Percentiles rank a stretch among this genome's conserved stretches.
phyloP scores from a whole-genome alignment of 352 stramenopile genomes.

The Globisporangium cylindrosporum region DNA sequence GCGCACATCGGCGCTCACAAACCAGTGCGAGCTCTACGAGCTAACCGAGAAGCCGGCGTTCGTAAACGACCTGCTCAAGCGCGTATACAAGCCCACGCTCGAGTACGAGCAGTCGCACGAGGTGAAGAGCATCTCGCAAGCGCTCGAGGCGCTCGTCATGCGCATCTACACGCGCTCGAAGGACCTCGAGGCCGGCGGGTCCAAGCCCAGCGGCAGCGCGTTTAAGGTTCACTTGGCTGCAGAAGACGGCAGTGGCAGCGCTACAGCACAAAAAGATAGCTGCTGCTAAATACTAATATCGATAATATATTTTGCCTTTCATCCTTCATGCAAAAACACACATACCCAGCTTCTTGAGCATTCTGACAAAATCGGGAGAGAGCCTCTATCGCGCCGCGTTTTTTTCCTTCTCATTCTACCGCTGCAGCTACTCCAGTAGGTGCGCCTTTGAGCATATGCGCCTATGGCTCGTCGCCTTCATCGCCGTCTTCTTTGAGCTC shows the following conservation, averaged over 20 bases:
- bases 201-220: conserved; percentile 39
- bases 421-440: neutral
- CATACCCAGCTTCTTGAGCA: neutral
- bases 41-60: conserved; percentile 41
- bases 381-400: neutral
- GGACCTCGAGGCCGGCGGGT: conserved; percentile 43
- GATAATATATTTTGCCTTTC: conserved; percentile 13
- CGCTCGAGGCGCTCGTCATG: conserved; percentile 60
- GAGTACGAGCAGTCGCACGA: conserved; percentile 49
- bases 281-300: conserved; percentile 39
- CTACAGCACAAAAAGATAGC: conserved; percentile 18
- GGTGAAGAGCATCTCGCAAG: conserved; percentile 46
- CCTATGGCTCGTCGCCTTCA: conserved; percentile 16
- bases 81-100: conserved; percentile 26
- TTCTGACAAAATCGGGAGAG: neutral
- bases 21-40: conserved; percentile 60
- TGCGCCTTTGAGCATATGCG: neutral
- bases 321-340: neutral
- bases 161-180: conserved; percentile 71
- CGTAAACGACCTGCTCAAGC: conserved; percentile 28
- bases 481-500: conserved; percentile 62
- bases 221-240: conserved; percentile 36
- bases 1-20: conserved; percentile 52
- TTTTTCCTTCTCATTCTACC: neutral
- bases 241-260: neutral